Evolutionary conservation across 2,329 filamentous ascomycete species (phyloP).

Genomic region (Coniella lustricola): DNA sequence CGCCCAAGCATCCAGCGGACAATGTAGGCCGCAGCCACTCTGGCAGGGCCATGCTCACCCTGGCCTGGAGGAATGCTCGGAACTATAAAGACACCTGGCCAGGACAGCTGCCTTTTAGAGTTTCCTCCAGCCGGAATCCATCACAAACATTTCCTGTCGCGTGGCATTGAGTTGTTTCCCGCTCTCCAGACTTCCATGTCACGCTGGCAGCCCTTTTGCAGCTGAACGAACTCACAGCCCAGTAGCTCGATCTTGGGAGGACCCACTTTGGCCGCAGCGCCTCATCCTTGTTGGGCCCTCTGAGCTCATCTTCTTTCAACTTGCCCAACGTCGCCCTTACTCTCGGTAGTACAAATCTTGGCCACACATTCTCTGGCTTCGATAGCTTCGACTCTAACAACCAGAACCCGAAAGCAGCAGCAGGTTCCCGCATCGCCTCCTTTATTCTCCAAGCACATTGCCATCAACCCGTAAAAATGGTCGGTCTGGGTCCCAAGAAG

Average conservation of each 20-base stretch:
- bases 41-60: constrained; percentile 1
- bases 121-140: background rate
- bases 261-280: constrained; percentile 2
- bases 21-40: background rate
- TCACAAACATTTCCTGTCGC: background rate
- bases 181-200: background rate
- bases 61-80: background rate
- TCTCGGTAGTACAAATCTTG: background rate
- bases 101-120: no score
- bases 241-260: background rate
- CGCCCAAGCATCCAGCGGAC: no score
- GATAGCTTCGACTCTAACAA: background rate
- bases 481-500: constrained; percentile 56
- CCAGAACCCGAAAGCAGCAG: background rate
- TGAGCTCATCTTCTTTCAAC: background rate
- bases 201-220: background rate
- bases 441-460: background rate
- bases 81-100: background rate
- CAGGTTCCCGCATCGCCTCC: background rate
- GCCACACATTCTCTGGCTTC: background rate
- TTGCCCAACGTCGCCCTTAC: background rate
- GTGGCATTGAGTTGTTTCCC: no score
- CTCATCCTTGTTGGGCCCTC: background rate
- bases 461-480: constrained; percentile 41
- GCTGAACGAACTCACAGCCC: background rate